Conservation (phyloP, 768 basidiomycete species). For the Rubroboletus satanas region DNA sequence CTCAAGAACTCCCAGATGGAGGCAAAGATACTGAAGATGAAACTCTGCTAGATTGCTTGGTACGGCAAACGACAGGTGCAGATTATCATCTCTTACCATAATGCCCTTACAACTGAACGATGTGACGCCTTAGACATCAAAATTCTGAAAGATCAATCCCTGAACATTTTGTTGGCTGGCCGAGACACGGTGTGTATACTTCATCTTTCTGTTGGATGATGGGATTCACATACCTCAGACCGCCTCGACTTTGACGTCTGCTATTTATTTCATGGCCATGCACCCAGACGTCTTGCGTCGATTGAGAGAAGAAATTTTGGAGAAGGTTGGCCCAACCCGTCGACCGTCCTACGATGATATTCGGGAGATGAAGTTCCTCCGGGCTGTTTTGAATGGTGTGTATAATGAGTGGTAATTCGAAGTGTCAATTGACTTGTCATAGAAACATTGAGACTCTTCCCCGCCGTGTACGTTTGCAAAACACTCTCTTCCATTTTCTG, state of each 20-base stretch:
- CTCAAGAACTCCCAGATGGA: background rate
- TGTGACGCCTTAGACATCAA: constrained; percentile 20
- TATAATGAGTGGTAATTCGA: background rate
- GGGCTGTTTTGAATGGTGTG: constrained; percentile 44
- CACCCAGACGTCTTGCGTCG: constrained; percentile 39
- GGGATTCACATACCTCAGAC: constrained; percentile 31
- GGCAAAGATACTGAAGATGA: constrained; percentile 27
- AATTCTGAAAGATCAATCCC: constrained; percentile 39
- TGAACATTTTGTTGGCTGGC: constrained; percentile 44
- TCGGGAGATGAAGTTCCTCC: constrained; percentile 40
- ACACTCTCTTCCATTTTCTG: background rate
- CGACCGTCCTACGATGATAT: constrained; percentile 42
- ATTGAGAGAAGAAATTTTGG: constrained; percentile 43
- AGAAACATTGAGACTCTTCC: constrained; percentile 35
- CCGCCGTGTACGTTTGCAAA: constrained; percentile 26
- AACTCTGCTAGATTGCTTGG: constrained; percentile 41
- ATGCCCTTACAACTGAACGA: background rate
- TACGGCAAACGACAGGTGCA: constrained; percentile 37
- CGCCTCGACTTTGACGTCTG: constrained; percentile 41
- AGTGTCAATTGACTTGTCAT: background rate
- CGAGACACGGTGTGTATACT: constrained; percentile 37
- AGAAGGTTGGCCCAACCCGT: constrained; percentile 32
- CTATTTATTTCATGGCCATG: constrained; percentile 43
- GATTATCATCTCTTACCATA: background rate
- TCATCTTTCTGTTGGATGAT: background rate